Base-by-base conservation (phyloP, 2,329 filamentous ascomycete species). In the Sporothrix brunneoviolacea region DNA sequence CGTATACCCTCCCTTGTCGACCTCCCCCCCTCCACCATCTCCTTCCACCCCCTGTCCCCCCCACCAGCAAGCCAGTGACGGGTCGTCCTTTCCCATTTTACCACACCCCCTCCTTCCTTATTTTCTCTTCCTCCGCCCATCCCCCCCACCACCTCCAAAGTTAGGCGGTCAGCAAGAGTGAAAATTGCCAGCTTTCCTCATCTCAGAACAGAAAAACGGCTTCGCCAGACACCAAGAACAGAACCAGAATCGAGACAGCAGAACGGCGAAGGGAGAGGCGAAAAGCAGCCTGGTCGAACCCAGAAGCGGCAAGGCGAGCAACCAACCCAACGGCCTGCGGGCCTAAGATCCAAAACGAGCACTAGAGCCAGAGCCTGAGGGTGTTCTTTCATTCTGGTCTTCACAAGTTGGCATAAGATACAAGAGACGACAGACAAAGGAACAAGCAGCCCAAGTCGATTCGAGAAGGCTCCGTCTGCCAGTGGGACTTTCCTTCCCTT, bases 81-180 rank as follows among this genome's bases (percentile, higher is more conserved):
- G 48, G 24, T 48, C 47, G 45, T 27, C 27, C 41, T 48, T 40
- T 27, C 39, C 46, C 36, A 18, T 50, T 43, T 51, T 38, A 48
- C 41, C 51, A 32, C 46, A 19, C 47, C 45, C 54, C 51, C 44
- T 40, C 53, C 36, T 32, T 48, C 48, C 28, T 28, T 42, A 21
- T 33, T 39, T 44, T 18, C n/a, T 35, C 36, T 22, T 8, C 35
- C 38, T 36, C 38, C 30, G 24, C 38, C 42, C n/a, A n/a, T 16
- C 47, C 42, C 51, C 47, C 51, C 48, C 51, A 38, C 47, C 51
- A 36, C 51, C 22, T 30, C 22, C 19, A 19, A 13, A 40, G 33
- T 21, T 35, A 41, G 43, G 49, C 49, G 49, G 49, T 51, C 49
- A 51, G 36, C 36, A 38, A 22, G n/a, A n/a, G n/a, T n/a, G 30